A percentile compares a stretch with the other conserved stretches of the same genome.
Evolutionary conservation across 768 basidiomycete species (phyloP).

Genomic region (Tulasnella sp.): DNA sequence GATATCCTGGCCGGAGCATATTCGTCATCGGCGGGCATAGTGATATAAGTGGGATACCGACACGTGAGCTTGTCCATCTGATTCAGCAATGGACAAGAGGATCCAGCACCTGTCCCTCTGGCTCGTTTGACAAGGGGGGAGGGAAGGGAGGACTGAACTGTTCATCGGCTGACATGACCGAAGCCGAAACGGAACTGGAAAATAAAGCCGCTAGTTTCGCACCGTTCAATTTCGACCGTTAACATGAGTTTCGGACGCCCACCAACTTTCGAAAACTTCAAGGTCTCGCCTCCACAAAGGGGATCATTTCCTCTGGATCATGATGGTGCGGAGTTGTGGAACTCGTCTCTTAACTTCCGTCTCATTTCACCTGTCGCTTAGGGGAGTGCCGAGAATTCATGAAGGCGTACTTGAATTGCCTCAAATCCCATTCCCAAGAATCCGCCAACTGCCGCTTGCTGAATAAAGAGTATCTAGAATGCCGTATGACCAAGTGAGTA

Average conservation of each 20-base stretch:
- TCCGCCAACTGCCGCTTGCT: conserved; percentile 31
- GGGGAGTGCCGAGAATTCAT: conserved; percentile 34
- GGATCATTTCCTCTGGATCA: conserved; percentile 37
- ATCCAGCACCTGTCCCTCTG: too few relatives aligned
- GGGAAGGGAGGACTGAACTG: background rate
- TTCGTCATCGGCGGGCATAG: too few relatives aligned
- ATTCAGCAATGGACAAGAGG: too few relatives aligned
- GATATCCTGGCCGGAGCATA: too few relatives aligned
- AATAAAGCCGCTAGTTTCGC: background rate
- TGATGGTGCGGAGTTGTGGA: conserved; percentile 29
- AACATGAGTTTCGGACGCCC: conserved; percentile 35
- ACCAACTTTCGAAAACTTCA: conserved; percentile 31
- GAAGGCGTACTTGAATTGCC: conserved; percentile 32
- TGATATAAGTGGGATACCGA: too few relatives aligned
- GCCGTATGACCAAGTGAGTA: conserved; percentile 35
- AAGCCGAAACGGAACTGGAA: background rate
- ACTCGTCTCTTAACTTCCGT: background rate
- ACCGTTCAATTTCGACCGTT: background rate
- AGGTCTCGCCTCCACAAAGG: conserved; percentile 32
- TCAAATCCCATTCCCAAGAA: conserved; percentile 29
- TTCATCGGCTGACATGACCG: background rate
- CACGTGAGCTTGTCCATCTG: too few relatives aligned
- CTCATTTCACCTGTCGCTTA: conserved; percentile 15
- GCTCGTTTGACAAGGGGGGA: background rate
- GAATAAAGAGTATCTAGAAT: conserved; percentile 32